Base-by-base conservation (phyloP, 2,329 filamentous ascomycete species). In the Akanthomyces dipterigenus region DNA sequence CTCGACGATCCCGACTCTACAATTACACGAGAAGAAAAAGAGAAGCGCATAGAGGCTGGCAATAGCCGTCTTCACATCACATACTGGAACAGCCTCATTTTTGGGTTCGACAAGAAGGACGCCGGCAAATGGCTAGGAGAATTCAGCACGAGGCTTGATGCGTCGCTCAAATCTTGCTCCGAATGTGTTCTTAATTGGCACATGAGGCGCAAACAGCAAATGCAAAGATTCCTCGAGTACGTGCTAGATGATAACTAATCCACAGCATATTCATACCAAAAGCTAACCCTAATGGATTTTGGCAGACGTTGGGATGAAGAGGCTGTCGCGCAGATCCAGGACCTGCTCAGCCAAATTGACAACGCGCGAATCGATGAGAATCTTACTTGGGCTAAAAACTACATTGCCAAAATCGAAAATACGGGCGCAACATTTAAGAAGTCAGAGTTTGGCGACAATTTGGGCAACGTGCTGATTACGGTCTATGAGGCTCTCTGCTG, bases 401-500 rank as follows among this genome's bases (percentile, higher is more conserved):
- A 82, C 56, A 80, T 87, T n/a, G 73, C 77, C 31, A 79, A 78
- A 56, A 80, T 82, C 4, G 79, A 83, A 57, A 72, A 75, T 43
- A 71, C 75, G 9, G 77, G 81, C 24, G 75, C 75, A 2, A 70
- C 71, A 2, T 82, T 83, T 70, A 78, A 76, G 51, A 78, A 79
- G 45, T 68, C 74, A 0, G 76, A 77, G 57, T 74, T 83, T 42
- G 78, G 77, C 14, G 75, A 76, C 22, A 71, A 80, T 7, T 75
- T 82, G 31, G 76, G 82, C 1, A 77, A 83, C 31, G 85, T 90
- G 7, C 83, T 96, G 55, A 83, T 95, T 62, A 88, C 91, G 12
- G 84, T 98, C 34, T 96, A 96, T 68, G 93, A 98, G 72, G 88
- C 89, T 0, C 77, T 98, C 56, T 96, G 92, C 72, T 96, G 89